phyloP scores from a whole-genome alignment of 2,329 filamentous ascomycete species.

The Fusarium newnesense region DNA sequence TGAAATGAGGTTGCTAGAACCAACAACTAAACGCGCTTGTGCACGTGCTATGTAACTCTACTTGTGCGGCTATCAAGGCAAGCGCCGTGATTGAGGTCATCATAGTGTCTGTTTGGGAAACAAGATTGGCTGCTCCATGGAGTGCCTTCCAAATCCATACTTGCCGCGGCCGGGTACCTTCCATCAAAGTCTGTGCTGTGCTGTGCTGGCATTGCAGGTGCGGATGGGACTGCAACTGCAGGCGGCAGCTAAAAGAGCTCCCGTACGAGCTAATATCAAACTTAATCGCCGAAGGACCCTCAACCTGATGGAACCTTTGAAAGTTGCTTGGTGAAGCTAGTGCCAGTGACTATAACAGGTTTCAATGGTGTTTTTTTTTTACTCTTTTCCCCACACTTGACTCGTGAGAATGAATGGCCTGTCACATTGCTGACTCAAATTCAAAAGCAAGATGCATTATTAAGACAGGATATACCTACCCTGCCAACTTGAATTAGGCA shows the following conservation, averaged over 20 bases:
- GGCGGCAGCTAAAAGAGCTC: slow-evolving; percentile 16
- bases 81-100: slow-evolving; percentile 26
- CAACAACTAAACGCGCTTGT: slow-evolving; percentile 19
- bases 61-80: slow-evolving; percentile 17
- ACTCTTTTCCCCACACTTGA: not conserved
- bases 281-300: not conserved
- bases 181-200: not conserved
- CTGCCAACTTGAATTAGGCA: not conserved
- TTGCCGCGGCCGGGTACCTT: slow-evolving; percentile 37
- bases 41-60: slow-evolving; percentile 24
- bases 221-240: not conserved
- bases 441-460: not conserved
- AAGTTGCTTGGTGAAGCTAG: not conserved
- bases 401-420: not conserved
- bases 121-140: not conserved
- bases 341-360: not conserved
- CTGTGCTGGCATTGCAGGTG: not conserved
- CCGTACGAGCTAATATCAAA: slow-evolving; percentile 13
- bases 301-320: not conserved
- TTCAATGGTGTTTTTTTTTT: not conserved
- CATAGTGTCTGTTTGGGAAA: slow-evolving; percentile 4
- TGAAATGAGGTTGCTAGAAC: slow-evolving; percentile 19
- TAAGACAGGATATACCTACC: not conserved
- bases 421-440: not conserved
- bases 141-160: slow-evolving; percentile 33